phyloP scores from a whole-genome alignment of 1,284 basidiomycete genomes.

The Ustilago sp. region DNA sequence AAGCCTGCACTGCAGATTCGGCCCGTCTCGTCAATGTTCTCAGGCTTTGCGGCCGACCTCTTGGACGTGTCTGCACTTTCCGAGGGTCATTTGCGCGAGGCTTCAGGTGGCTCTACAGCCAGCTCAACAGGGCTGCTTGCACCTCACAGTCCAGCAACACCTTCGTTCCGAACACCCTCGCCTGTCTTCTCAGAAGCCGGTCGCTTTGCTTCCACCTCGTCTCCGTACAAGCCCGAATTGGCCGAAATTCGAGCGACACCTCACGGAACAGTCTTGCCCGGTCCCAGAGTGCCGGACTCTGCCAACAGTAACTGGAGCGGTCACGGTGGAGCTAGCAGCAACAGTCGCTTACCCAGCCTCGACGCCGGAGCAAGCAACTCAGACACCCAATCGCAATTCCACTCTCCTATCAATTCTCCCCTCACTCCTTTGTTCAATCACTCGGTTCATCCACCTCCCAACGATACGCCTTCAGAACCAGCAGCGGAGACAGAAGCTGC shows the following conservation, averaged over 20 bases:
- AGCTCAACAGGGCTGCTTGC: slow-evolving; percentile 40
- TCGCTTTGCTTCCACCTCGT: slow-evolving; percentile 3
- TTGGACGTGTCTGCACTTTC: slow-evolving; percentile 46
- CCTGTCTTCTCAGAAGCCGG: slow-evolving; percentile 20
- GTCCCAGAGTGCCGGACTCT: slow-evolving; percentile 36
- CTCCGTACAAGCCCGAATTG: slow-evolving; percentile 25
- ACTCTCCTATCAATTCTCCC: slow-evolving; percentile 42
- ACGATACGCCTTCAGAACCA: slow-evolving; percentile 5
- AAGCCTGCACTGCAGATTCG: slow-evolving; percentile 56
- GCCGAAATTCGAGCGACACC: slow-evolving; percentile 41
- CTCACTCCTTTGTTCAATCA: slow-evolving; percentile 48
- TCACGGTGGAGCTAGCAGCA: slow-evolving; percentile 12
- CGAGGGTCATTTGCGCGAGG: slow-evolving; percentile 28
- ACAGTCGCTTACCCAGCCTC: slow-evolving; percentile 37
- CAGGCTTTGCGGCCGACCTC: slow-evolving; percentile 55
- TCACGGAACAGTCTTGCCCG: slow-evolving; percentile 34
- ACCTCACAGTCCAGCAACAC: slow-evolving; percentile 31
- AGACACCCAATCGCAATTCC: slow-evolving; percentile 44
- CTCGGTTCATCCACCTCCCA: slow-evolving; percentile 11
- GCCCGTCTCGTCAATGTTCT: slow-evolving; percentile 59
- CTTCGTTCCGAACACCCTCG: slow-evolving; percentile 34
- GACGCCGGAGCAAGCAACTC: slow-evolving; percentile 42
- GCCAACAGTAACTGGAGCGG: slow-evolving; percentile 47
- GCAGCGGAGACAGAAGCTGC: slow-evolving; percentile 10
- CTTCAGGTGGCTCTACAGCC: slow-evolving; percentile 26